Evolutionary conservation across 1,284 basidiomycete genomes (phyloP).

Genomic region (Microbotryum saponariae): DNA sequence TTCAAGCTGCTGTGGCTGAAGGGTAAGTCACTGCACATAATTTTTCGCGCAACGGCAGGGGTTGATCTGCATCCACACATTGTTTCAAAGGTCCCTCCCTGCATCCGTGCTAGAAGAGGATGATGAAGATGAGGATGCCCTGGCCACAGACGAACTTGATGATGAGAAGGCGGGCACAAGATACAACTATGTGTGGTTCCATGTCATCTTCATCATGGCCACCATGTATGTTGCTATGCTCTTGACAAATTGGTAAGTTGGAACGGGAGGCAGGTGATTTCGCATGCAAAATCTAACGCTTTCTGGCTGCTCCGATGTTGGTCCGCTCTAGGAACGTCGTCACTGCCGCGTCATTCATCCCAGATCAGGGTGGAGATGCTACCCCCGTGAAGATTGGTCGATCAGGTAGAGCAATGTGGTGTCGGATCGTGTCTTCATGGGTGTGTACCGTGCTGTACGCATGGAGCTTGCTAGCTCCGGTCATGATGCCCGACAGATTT

Average conservation of each 20-base stretch:
- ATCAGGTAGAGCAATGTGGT: slow-evolving; percentile 98
- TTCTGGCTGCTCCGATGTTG: not conserved
- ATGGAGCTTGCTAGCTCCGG: slow-evolving; percentile 79
- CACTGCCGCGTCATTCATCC: slow-evolving; percentile 34
- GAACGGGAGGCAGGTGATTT: too few species aligned
- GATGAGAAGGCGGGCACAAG: slow-evolving; percentile 95
- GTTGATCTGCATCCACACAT: not conserved
- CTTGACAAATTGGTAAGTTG: slow-evolving; percentile 78
- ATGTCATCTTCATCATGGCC: slow-evolving; percentile 90
- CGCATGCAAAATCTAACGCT: not conserved
- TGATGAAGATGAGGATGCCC: slow-evolving; percentile 58
- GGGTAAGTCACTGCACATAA: slow-evolving; percentile 50
- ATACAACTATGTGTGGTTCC: slow-evolving; percentile 99
- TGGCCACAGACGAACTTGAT: slow-evolving; percentile 63
- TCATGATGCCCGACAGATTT: slow-evolving; percentile 65
- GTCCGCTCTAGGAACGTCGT: slow-evolving; percentile 59
- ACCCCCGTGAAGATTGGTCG: slow-evolving; percentile 85
- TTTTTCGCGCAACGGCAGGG: not conserved
- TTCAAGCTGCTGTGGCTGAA: slow-evolving; percentile 90
- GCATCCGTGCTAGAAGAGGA: slow-evolving; percentile 78
- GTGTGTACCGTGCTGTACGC: slow-evolving; percentile 79
- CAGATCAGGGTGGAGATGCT: slow-evolving; percentile 11
- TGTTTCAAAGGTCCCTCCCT: slow-evolving; percentile 50
- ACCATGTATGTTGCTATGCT: slow-evolving; percentile 98
- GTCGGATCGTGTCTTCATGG: slow-evolving; percentile 93